These are phyloP conservation scores for Zasmidium angulare DNA, from an alignment of 2,329 filamentous ascomycete species.

Conservation along the genomic window DNA sequence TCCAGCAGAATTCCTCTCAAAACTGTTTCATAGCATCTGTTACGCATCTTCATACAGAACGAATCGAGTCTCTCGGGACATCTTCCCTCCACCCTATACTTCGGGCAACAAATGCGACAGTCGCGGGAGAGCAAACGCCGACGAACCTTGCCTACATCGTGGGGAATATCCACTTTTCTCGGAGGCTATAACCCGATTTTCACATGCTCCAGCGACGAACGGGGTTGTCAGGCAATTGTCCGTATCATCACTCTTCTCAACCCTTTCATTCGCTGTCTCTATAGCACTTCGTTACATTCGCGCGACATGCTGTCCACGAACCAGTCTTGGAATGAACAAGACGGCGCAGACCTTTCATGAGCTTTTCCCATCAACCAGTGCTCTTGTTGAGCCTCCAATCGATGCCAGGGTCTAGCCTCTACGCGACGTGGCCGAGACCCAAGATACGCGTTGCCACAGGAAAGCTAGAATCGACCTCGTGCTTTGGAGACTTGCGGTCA, in stretches of 20 bases:
- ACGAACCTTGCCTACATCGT: not conserved
- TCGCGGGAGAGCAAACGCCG: not conserved
- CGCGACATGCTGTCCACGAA: too few species aligned
- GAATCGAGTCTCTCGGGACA: not conserved
- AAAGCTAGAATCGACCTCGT: not conserved
- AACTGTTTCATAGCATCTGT: not conserved
- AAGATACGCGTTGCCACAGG: not conserved
- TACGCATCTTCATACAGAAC: not conserved
- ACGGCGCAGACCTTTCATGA: too few species aligned
- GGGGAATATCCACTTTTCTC: not conserved
- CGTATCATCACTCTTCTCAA: too few species aligned
- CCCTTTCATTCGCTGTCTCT: too few species aligned
- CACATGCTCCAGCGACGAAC: too few species aligned
- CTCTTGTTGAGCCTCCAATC: not conserved
- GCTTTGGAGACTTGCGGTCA: too few species aligned
- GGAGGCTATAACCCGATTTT: too few species aligned
- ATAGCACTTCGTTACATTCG: too few species aligned
- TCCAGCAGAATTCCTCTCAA: not conserved
- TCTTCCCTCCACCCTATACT: not conserved
- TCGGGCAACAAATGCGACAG: not conserved
- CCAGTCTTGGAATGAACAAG: too few species aligned
- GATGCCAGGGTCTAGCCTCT: not conserved
- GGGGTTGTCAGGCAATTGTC: too few species aligned
- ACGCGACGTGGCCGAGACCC: slow-evolving; percentile 3
- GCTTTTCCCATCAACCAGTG: too few species aligned